Evolutionary conservation across 129 eudicot species (phyloP).

Genomic region (Chrysanthemum seticuspe): DNA sequence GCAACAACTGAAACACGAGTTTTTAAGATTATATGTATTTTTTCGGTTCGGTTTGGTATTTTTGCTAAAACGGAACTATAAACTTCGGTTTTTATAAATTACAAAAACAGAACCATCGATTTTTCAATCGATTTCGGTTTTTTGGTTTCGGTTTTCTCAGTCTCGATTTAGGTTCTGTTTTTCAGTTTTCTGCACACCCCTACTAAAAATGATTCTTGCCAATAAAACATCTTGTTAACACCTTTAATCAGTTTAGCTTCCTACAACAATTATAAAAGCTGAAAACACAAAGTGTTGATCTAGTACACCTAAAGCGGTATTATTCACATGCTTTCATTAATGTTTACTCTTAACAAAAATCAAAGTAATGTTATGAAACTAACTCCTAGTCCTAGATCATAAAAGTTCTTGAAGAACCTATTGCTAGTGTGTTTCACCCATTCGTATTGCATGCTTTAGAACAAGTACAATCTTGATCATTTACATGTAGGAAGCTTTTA

Average conservation of each 20-base stretch:
- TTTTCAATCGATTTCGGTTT: no score
- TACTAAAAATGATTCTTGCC: no score
- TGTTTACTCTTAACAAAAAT: constrained; percentile 9
- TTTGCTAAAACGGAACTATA: no score
- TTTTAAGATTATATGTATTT: no score
- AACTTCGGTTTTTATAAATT: no score
- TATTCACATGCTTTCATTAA: constrained; percentile 4
- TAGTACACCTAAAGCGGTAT: neutral
- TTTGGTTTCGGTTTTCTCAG: no score
- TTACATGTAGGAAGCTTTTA: neutral
- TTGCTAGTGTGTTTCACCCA: constrained; percentile 9
- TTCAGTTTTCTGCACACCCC: no score
- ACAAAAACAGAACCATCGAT: no score
- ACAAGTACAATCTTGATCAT: neutral
- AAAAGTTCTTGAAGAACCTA: neutral
- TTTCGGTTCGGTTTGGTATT: no score
- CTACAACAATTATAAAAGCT: neutral
- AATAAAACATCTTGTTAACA: neutral
- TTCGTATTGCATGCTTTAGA: constrained; percentile 8
- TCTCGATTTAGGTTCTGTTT: no score
- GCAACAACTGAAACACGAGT: no score
- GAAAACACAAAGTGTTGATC: neutral
- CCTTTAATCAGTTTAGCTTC: neutral
- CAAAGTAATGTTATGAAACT: neutral
- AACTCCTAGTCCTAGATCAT: constrained; percentile 12